These are phyloP conservation scores for Malassezia globosa DNA, from an alignment of 1,284 basidiomycete species.

Conservation along the genomic window DNA sequence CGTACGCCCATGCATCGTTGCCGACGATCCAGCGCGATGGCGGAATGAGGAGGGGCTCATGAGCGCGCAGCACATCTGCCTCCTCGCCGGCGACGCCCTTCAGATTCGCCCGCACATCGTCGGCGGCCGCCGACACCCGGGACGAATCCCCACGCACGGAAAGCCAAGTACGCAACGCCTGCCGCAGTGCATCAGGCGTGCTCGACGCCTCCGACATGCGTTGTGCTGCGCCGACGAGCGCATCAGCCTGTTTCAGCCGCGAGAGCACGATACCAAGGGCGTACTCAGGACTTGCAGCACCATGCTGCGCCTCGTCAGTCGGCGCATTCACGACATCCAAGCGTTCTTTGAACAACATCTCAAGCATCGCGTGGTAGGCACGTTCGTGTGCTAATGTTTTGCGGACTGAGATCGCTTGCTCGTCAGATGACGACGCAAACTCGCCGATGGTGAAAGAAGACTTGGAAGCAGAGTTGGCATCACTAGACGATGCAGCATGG, in stretches of 20 bases:
- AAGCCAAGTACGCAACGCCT: conserved; percentile 32
- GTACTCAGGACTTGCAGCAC: conserved; percentile 78
- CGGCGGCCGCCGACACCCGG: conserved; percentile 18
- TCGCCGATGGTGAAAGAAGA: conserved; percentile 11
- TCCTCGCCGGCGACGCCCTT: conserved; percentile 53
- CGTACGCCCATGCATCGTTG: conserved; percentile 93
- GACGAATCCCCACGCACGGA: conserved; percentile 23
- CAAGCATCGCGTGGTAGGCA: conserved; percentile 79
- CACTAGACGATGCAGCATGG: too few species aligned
- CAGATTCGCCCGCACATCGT: conserved; percentile 44
- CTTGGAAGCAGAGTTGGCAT: not conserved
- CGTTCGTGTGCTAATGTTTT: conserved; percentile 70
- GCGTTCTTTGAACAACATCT: conserved; percentile 68
- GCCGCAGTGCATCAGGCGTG: conserved; percentile 32
- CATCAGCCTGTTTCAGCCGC: conserved; percentile 52
- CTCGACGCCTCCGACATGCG: conserved; percentile 21
- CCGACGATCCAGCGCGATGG: conserved; percentile 77
- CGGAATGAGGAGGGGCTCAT: conserved; percentile 25
- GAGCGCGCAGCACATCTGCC: conserved; percentile 29
- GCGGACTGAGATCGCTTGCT: not conserved
- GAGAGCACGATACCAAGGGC: conserved; percentile 81
- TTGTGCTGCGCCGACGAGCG: conserved; percentile 34
- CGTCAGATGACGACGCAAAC: conserved; percentile 48
- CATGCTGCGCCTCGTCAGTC: conserved; percentile 26
- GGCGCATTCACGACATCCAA: conserved; percentile 66